A percentile compares a stretch with the other conserved stretches of the same genome.
These are phyloP conservation scores for Lachancea waltii DNA, from an alignment of 805 yeast genomes.

Conservation along the genomic window DNA sequence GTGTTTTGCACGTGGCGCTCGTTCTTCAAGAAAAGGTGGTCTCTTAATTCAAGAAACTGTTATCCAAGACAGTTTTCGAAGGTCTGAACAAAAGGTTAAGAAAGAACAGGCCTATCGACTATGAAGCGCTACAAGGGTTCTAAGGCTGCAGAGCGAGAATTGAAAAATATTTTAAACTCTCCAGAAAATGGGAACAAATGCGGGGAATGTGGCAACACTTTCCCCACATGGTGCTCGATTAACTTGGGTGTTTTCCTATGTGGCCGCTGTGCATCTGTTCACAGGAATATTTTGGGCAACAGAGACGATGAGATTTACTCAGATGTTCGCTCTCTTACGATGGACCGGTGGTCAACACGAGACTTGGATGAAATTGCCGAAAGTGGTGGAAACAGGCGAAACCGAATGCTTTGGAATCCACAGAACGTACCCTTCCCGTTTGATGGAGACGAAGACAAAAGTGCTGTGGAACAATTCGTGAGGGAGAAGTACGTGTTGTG, in stretches of 20 bases:
- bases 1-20: too few species aligned
- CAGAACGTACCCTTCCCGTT: conserved; percentile 61
- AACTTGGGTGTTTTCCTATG: conserved; percentile 66
- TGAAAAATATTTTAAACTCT: conserved; percentile 54
- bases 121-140: conserved; percentile 12
- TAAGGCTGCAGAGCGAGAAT: conserved; percentile 36
- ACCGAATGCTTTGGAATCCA: conserved; percentile 61
- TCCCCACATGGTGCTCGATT: conserved; percentile 44
- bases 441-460: conserved; percentile 63
- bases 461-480: conserved; percentile 49
- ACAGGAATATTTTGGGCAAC: conserved; percentile 52
- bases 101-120: too few species aligned
- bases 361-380: conserved; percentile 42
- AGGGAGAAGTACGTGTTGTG: conserved; percentile 67
- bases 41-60: too few species aligned
- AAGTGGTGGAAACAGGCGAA: conserved; percentile 56
- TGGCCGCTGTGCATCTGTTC: conserved; percentile 79
- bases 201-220: conserved; percentile 67
- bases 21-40: too few species aligned
- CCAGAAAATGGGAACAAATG: conserved; percentile 61
- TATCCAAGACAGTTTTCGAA: too few species aligned
- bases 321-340: conserved; percentile 61
- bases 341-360: conserved; percentile 59
- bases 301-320: conserved; percentile 42
- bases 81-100: too few species aligned